Base-by-base conservation (phyloP, 2,329 filamentous ascomycete genomes). In the Fusarium sacchari region DNA sequence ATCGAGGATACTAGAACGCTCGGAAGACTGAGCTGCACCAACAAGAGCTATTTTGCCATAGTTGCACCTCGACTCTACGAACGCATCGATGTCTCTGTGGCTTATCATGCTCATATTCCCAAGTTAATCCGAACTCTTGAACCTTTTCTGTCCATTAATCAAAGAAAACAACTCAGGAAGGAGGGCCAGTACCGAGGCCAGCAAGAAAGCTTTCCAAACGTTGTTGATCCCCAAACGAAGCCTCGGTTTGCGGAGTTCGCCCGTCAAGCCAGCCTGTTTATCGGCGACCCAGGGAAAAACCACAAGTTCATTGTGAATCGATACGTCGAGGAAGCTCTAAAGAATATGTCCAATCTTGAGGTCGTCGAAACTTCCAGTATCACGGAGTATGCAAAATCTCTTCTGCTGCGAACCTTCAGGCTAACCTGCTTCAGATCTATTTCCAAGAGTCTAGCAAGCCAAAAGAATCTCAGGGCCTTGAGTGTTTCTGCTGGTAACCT, bases 111-210 rank as follows among this genome's bases (percentile, higher is more conserved):
- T 3, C 65, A 76, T 39, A 74, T 77, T 32, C 43, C 59, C 17
- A 72, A 72, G 24, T 20, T 77, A 11, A 78, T 76, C 12, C 74
- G 70, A 11, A 50, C 55, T 0, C 50, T 77, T 7, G 74, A 76
- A 13, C 74, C 67, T 3, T 47, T 68, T 26, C 64, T 77, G 4
- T 56, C 61, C 7, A 68, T 70, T 2, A 28, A 64, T 1, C 76
- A 77, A 34, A 75, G 60, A 30, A 74, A 73, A 18, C 56, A 71
- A 44, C 24, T 77, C 2, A 74, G 58, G 44, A 69, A 60, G 7
- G 64, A 71, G 12, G 71, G 71, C 18, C 57, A 70, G 15, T 77
- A 75, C 24, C 63, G 62, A 9, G 67, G 69, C 3, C 75, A 75
- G 18, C 73, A 73, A 43, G 63, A 69, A 14, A n/a, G n/a, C 2